These are phyloP conservation scores for Fusarium concolor DNA, from an alignment of 2,329 filamentous ascomycete species.

Conservation along the genomic window DNA sequence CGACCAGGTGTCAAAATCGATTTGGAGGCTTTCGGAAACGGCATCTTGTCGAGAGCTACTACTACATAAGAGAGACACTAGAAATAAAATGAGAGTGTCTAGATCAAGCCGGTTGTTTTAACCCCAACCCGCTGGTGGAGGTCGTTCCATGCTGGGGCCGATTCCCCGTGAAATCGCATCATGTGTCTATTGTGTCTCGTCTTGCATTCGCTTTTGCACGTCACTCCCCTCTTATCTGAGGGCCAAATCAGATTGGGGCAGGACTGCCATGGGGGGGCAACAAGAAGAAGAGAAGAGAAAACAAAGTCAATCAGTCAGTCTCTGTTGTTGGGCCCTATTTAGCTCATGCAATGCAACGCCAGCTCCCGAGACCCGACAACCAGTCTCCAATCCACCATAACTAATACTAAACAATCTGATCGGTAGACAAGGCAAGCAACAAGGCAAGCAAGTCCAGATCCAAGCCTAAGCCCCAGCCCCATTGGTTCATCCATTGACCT, in stretches of 20 bases:
- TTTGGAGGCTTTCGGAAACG: conserved; percentile 38
- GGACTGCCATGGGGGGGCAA: not conserved
- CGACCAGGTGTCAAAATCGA: conserved; percentile 14
- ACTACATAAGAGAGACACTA: conserved; percentile 26
- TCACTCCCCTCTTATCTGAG: conserved; percentile 26
- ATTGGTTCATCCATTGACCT: conserved; percentile 7
- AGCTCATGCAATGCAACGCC: conserved; percentile 43
- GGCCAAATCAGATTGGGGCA: not conserved
- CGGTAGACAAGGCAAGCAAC: conserved; percentile 6
- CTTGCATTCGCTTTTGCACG: conserved; percentile 27
- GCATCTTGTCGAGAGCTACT: conserved; percentile 23
- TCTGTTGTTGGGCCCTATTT: conserved; percentile 12
- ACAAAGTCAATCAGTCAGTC: conserved; percentile 15
- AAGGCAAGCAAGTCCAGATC: conserved; percentile 23
- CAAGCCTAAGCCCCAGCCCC: conserved; percentile 23
- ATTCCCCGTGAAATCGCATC: conserved; percentile 36
- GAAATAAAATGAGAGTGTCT: conserved; percentile 30
- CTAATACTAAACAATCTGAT: conserved; percentile 37
- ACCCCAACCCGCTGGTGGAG: conserved; percentile 35
- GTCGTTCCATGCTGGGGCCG: conserved; percentile 34
- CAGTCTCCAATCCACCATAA: conserved; percentile 42
- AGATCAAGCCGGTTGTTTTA: conserved; percentile 26
- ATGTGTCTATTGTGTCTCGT: conserved; percentile 21
- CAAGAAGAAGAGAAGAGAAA: conserved; percentile 20
- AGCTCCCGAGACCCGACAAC: conserved; percentile 31